phyloP scores from a whole-genome alignment of 306 rosid genomes.

The Prunus padus region DNA sequence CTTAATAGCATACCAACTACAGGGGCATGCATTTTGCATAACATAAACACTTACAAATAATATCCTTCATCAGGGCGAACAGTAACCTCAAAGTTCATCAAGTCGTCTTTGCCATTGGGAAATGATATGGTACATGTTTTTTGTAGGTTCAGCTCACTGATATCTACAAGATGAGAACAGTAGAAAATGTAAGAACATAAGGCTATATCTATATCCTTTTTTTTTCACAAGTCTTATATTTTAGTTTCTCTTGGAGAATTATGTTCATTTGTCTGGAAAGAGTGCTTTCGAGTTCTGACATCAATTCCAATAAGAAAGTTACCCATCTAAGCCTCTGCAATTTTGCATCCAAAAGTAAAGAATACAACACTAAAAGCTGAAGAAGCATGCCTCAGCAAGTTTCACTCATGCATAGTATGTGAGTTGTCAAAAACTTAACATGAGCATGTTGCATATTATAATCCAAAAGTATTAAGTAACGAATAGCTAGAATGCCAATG shows the following conservation, averaged over 20 bases:
- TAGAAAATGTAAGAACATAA: background rate
- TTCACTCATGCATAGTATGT: background rate
- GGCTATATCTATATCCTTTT: background rate
- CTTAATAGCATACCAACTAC: background rate
- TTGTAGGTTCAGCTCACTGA: conserved; percentile 54
- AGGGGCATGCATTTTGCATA: background rate
- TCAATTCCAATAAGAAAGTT: background rate
- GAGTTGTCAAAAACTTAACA: background rate
- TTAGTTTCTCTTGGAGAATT: background rate
- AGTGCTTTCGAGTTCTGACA: background rate
- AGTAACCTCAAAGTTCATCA: conserved; percentile 64
- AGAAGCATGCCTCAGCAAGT: background rate
- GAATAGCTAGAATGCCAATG: background rate
- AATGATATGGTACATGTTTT: conserved; percentile 50
- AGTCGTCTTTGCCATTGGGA: conserved; percentile 60
- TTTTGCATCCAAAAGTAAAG: background rate
- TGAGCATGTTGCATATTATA: background rate
- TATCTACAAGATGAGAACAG: conserved; percentile 34
- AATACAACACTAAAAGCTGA: background rate
- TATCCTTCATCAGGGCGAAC: conserved; percentile 62
- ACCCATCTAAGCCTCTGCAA: background rate
- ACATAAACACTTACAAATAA: conserved; percentile 39
- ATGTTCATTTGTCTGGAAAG: background rate
- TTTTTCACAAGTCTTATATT: background rate
- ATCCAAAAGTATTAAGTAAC: background rate